A percentile compares a stretch with the other conserved stretches of the same genome.
These are phyloP conservation scores for Lipomyces mesembrius DNA, from an alignment of 805 yeast genomes.

Conservation along the genomic window DNA sequence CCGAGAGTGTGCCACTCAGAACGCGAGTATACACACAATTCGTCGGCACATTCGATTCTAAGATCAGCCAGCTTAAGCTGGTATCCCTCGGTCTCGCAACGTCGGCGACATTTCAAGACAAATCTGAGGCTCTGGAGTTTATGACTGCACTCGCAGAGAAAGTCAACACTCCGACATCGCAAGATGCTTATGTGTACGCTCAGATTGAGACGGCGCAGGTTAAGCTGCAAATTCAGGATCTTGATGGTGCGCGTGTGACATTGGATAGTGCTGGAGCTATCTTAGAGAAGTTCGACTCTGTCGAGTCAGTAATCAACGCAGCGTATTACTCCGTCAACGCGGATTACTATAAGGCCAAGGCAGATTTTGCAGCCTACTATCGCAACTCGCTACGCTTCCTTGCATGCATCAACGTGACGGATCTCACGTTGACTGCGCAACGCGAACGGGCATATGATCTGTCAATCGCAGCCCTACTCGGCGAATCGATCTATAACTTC, in stretches of 20 bases:
- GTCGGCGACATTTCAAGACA: conserved; percentile 50
- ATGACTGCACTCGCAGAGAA: conserved; percentile 52
- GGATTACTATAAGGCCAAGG: conserved; percentile 70
- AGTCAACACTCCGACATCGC: conserved; percentile 51
- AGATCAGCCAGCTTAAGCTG: conserved; percentile 76
- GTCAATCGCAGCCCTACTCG: conserved; percentile 83
- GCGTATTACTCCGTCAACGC: conserved; percentile 82
- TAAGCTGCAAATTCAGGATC: conserved; percentile 59
- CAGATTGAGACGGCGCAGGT: conserved; percentile 76
- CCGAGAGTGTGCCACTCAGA: conserved; percentile 60
- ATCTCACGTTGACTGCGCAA: conserved; percentile 49
- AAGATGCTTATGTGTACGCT: conserved; percentile 63
- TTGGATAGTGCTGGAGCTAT: conserved; percentile 64
- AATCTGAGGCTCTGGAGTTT: conserved; percentile 57
- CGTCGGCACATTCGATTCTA: conserved; percentile 65
- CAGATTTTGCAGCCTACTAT: conserved; percentile 82
- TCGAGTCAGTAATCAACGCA: conserved; percentile 71
- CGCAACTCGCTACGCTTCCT: conserved; percentile 79
- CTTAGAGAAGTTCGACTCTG: conserved; percentile 58
- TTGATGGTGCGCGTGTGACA: conserved; percentile 65
- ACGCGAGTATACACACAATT: conserved; percentile 72
- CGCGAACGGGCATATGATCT: conserved; percentile 71
- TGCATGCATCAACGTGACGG: conserved; percentile 61
- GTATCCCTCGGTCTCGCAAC: conserved; percentile 73
- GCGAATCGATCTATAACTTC: conserved; percentile 90